Evolutionary conservation across 2,329 filamentous ascomycete species (phyloP), one percentile per base, ranked within the genome.

Genomic region (Clarireedia sp.): DNA sequence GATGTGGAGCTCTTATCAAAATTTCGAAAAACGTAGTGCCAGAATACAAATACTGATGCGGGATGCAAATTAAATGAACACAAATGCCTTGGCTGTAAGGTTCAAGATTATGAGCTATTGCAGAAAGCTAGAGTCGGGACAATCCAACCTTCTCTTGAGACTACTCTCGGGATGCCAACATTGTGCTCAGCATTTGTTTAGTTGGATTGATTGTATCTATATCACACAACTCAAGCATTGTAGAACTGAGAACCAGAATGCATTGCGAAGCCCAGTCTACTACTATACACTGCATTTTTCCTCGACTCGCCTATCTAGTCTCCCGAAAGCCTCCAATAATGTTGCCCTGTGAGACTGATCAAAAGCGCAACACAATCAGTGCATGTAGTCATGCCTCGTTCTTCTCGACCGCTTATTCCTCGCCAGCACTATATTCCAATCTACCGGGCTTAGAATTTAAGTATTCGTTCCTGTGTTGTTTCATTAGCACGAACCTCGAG

Each of bases 371-470:
- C 61, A 64, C 56, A 16, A 63, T 59, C 55, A 63, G 59, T 58
- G 53, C 48, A 58, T 57, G 47, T 51, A 49, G 54, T 36, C 46
- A 36, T 53, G 55, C 56, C 57, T 47, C 44, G 55, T 57, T 57
- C 48, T 45, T 54, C 29, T 52, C 40, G 47, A 48, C 48, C 41
- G 59, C 59, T 41, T 63, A 60, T 60, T 75, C 74, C 59, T 71
- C 72, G 19, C 6, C 33, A 33, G 75, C 75, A 55, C 61, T 73
- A 60, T 72, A 77, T 65, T 79, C 73, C 38, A 75, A 72, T 65
- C 85, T 84, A 51, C 87, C 87, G 55, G 78, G 76, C 81, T 90
- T 90, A 66, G 86, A 89, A 80, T 90, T 89, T 67, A 89, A 77
- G 75, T 87, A 90, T 70, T 90, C 79, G 76, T 90, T 90, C 74